Base-by-base conservation (phyloP, 257 asterid genomes). In the Voacanga thouarsii region DNA sequence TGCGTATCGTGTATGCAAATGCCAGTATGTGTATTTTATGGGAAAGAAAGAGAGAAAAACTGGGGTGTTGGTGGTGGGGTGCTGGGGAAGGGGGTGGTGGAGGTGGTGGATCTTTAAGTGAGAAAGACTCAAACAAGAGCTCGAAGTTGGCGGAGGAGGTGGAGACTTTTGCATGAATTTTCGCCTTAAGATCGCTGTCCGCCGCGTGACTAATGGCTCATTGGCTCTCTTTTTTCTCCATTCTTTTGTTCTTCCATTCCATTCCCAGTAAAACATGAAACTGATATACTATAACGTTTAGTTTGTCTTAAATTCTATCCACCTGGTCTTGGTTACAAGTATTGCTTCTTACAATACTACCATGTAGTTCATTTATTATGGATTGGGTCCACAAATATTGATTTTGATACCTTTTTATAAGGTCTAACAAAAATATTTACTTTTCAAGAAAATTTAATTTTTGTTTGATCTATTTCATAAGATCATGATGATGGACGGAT, bases 111-210 rank as follows among this genome's bases (percentile, higher is more conserved):
- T 68, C 81, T 85, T 84, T 82, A 85, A 84, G 96, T 85, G 91
- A 87, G 89, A 84, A 77, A 72, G 84, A 87, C 88, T 81, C 82
- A 75, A 87, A 84, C 81, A 44, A 79, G 83, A 72, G 44, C 19
- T 79, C 87, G 85, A 66, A 83, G 77, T 39, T 72, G 84, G 82
- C 76, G 83, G 77, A 65, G 83, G 77, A 57, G 77, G 68, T 47
- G 78, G 49, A 66, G 78, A 87, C 85, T 80, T 83, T 86, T 89
- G 96, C 97, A 91, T 87, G 90, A 91, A 89, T 82, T 83, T 82
- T 91, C 90, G 94, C 88, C 79, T 66, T 69, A 76, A 79, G 72
- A 82, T 86, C 74, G 91, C 88, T 78, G 77, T 81, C 82, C 66
- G 60, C 55, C 61, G 84, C 50, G 87, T 53, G 23, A 53, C 59